Evolutionary conservation across 768 basidiomycete species (phyloP).

Genomic region (Podaxis mareebaensis): DNA sequence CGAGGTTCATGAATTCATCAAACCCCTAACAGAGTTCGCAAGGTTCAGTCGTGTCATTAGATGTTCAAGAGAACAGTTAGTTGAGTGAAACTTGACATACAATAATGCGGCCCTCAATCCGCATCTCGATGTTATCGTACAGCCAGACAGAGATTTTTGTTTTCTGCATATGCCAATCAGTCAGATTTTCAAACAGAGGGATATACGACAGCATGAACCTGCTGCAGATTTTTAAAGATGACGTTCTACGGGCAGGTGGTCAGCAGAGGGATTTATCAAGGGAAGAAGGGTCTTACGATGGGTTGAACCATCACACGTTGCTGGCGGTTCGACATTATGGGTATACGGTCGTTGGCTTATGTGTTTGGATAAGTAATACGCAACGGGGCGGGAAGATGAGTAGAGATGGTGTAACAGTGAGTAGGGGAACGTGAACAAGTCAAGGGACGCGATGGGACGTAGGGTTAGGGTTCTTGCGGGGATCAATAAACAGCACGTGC

Average conservation of each 20-base stretch:
- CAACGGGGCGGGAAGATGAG: conserved; percentile 14
- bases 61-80: conserved; percentile 14
- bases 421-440: conserved; percentile 6
- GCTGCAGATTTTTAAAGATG: conserved; percentile 97
- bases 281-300: conserved; percentile 68
- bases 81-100: conserved; percentile 51
- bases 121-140: conserved; percentile 95
- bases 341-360: conserved; percentile 3
- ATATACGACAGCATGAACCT: conserved; percentile 42
- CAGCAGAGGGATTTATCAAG: neutral
- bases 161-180: conserved; percentile 48
- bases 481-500: conserved; percentile 24
- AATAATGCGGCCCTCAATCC: conserved; percentile 94
- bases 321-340: conserved; percentile 86
- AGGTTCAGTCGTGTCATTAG: conserved; percentile 1
- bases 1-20: conserved; percentile 99
- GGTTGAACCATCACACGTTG: conserved; percentile 99
- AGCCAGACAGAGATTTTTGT: conserved; percentile 90
- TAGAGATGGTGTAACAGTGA: conserved; percentile 19
- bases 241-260: conserved; percentile 65
- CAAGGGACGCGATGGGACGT: neutral
- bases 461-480: conserved; percentile 8
- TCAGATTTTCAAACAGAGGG: neutral
- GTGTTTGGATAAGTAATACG: neutral
- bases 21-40: conserved; percentile 70